Evolutionary conservation across 345 rosid genomes (phyloP), one percentile per base, ranked within the genome.

Genomic region (Camelina sativa): DNA sequence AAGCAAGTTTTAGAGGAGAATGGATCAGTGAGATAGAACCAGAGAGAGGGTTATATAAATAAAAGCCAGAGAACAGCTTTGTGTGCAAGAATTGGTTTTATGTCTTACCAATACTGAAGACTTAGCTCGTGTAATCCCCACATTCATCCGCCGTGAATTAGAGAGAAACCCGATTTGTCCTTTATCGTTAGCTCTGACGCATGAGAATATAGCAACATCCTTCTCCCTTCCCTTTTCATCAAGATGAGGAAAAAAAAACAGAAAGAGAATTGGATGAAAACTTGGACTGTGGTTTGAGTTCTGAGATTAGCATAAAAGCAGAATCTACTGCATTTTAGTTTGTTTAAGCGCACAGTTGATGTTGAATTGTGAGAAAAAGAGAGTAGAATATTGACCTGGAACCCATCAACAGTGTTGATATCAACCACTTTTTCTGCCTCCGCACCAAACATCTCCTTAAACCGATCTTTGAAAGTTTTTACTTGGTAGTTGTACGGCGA

Each of bases 401-500:
- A 95, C 63, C 99, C 99, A 70, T 95, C 98, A 43, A 92, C 92
- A 9, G 97, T 95, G 66, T 88, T 90, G 64, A 95, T 90, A 74
- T 95, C 97, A 20, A 89, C 97, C 32, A 87, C 84, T 63, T 84
- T 84, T 58, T 80, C 72, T 11, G 97, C 86, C 23, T 91, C 98
- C 54, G 82, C 81, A 41, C 93, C 96, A 82, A 95, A 92, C 60
- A 80, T 89, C 37, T 90, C 92, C 75, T 74, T 73, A 58, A 92
- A 95, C 80, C 88, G 86, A 19, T 90, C 89, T 80, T 89, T 89
- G 50, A 92, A 83, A 71, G 86, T 87, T 86, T 92, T 95, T 37
- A 95, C 96, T 86, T 95, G 99, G 84, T 89, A 73, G 76, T 88
- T 85, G 80, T 92, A 95, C 4, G 97, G 99, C 13, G 96, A 90